phyloP scores from a whole-genome alignment of 108 stramenopile genomes.

The Cyclotella kingstonii region DNA sequence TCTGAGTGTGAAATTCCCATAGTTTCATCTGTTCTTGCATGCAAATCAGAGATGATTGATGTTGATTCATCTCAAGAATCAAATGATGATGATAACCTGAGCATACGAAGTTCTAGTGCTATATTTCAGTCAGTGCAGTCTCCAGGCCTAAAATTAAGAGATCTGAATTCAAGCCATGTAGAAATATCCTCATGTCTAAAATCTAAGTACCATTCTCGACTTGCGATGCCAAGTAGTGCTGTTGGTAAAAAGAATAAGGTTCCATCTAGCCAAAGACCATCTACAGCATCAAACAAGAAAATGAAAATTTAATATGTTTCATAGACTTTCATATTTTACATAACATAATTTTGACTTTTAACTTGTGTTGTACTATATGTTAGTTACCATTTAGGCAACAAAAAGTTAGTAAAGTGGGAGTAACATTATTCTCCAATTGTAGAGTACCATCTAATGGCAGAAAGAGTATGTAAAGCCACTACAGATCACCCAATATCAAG shows the following conservation, averaged over 20 bases:
- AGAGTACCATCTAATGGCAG: too few species aligned
- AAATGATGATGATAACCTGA: slow-evolving; percentile 33
- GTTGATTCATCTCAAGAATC: slow-evolving; percentile 25
- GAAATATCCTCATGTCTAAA: background rate
- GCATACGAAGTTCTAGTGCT: slow-evolving; percentile 27
- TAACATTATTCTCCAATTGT: too few species aligned
- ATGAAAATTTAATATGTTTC: slow-evolving; percentile 12
- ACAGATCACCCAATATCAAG: too few species aligned
- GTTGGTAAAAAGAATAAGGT: slow-evolving; percentile 9
- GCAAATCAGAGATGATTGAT: slow-evolving; percentile 1
- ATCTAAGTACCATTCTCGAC: slow-evolving; percentile 6
- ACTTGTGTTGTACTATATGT: too few species aligned
- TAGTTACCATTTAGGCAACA: too few species aligned
- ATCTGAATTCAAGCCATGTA: slow-evolving; percentile 4
- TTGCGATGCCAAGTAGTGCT: background rate
- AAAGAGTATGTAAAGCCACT: too few species aligned
- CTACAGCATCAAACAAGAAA: slow-evolving; percentile 14
- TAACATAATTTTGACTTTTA: too few species aligned
- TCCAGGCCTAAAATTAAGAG: slow-evolving; percentile 12
- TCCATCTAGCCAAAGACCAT: slow-evolving; percentile 4
- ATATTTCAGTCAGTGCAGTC: slow-evolving; percentile 13
- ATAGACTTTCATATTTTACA: too few species aligned
- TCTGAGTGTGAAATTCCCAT: slow-evolving; percentile 1
- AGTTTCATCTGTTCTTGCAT: background rate
- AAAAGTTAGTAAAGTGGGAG: too few species aligned